Base-by-base conservation (phyloP, 2,329 filamentous ascomycete genomes). In the Teratosphaeria zuluensis region DNA sequence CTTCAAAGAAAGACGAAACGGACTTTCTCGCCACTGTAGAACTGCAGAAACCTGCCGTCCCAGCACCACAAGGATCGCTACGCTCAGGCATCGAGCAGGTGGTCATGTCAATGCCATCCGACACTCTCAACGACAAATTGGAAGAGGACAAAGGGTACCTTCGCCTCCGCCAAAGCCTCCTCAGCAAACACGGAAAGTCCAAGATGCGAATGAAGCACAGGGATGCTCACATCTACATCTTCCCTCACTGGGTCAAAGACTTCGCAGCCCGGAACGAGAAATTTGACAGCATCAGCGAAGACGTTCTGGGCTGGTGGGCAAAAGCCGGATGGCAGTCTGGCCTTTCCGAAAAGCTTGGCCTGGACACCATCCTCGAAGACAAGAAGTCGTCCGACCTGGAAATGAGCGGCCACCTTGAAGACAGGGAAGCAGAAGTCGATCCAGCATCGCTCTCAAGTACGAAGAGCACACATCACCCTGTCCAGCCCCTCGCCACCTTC, bases 261-360 rank as follows among this genome's bases (percentile, higher is more conserved):
- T 88, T 96, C 72, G 84, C 95, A 51, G 82, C 84, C 59, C 79
- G 81, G 62, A 95, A 96, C 67, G 87, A 92, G 32, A 85, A 82
- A 11, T 84, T 99, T 62, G 89, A 96, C 67, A 95, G 87, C 58
- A 85, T 99, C 54, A 89, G 88, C 33, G 92, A 97, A 72, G 92
- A 97, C 68, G 84, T 96, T 5, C 79, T 97, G 16, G 91, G 92
- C 6, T 96, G 90, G 88, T 96, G 92, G 91, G 90, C 92, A 35
- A 97, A 97, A 72, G 85, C 92, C 0, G 85, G 86, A 57, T 99
- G 94, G 94, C 92, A 97, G 73, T 79, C 82, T 2, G 89, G 90
- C 0, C 78, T 96, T 2, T 84, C 83, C 0, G 84, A 88, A 56
- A 96, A 95, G 73, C 80, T 97, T 7, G 83, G 85, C 1, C 76